A percentile compares a stretch with the other conserved stretches of the same genome.
phyloP scores from a whole-genome alignment of 768 basidiomycete genomes.

The Boletales sp. region DNA sequence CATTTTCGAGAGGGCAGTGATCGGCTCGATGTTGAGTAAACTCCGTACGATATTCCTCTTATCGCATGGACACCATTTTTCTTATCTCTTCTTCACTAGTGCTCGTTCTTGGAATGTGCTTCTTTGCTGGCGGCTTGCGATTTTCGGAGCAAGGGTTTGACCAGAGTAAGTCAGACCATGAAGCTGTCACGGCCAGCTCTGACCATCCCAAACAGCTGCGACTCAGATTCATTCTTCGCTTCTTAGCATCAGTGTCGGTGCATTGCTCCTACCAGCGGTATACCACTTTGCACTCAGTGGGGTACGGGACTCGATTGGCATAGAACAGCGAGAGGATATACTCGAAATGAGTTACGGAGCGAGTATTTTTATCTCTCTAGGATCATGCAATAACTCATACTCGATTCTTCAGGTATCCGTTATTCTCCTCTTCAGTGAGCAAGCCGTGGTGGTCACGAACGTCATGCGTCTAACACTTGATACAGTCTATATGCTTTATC shows the following conservation, averaged over 20 bases:
- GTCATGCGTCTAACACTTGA: background rate
- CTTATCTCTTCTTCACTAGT: conserved; percentile 38
- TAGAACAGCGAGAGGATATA: conserved; percentile 39
- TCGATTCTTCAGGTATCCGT: conserved; percentile 39
- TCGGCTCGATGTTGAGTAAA: conserved; percentile 83
- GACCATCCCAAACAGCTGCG: conserved; percentile 35
- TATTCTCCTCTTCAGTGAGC: conserved; percentile 50
- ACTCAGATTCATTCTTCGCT: conserved; percentile 75
- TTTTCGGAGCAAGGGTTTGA: conserved; percentile 82
- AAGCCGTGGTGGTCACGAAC: background rate
- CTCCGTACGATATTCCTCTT: conserved; percentile 41
- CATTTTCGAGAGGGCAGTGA: conserved; percentile 42
- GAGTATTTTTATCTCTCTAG: conserved; percentile 15
- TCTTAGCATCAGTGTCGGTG: conserved; percentile 75
- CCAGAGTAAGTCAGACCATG: conserved; percentile 45
- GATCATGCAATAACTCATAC: background rate
- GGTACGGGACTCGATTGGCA: conserved; percentile 14
- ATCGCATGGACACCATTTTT: background rate
- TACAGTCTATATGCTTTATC: conserved; percentile 47
- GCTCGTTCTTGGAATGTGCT: conserved; percentile 86
- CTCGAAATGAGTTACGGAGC: conserved; percentile 52
- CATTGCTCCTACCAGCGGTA: conserved; percentile 73
- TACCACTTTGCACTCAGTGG: conserved; percentile 58
- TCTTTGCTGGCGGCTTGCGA: conserved; percentile 77
- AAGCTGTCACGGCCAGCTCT: background rate